phyloP scores from a whole-genome alignment of 129 eudicot genomes.

The Lactuca sativa region DNA sequence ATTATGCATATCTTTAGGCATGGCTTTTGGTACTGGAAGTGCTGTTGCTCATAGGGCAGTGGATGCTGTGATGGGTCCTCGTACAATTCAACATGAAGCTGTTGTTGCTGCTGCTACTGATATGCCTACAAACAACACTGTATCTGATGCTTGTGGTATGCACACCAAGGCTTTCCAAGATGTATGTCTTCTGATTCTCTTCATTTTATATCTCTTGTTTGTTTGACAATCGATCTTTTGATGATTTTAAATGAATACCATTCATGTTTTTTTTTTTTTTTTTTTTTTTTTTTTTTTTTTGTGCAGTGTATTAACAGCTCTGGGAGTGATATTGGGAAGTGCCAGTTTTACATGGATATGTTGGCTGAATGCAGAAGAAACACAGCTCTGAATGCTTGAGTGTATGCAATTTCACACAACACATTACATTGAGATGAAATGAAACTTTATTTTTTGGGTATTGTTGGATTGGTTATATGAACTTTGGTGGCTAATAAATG shows the following conservation, averaged over 20 bases:
- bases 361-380: conserved; percentile 69
- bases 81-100: conserved; percentile 69
- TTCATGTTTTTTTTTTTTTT: background rate
- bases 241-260: background rate
- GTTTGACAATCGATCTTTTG: background rate
- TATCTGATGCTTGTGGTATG: conserved; percentile 57
- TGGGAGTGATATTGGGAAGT: conserved; percentile 75
- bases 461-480: background rate
- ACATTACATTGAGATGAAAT: background rate
- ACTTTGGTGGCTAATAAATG: conserved; percentile 5
- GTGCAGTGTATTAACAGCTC: conserved; percentile 74
- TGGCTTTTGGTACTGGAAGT: conserved; percentile 79
- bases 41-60: conserved; percentile 87
- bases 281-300: background rate
- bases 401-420: background rate
- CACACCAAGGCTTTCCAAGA: conserved; percentile 83
- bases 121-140: conserved; percentile 31
- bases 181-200: conserved; percentile 34
- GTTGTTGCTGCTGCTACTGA: conserved; percentile 56
- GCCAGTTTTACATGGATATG: conserved; percentile 89
- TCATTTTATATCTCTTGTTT: background rate
- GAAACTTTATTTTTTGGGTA: conserved; percentile 1
- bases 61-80: conserved; percentile 82
- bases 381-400: conserved; percentile 35
- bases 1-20: conserved; percentile 32